Evolutionary conservation across 1,284 basidiomycete species (phyloP), one percentile per base, ranked within the genome.

Genomic region (Malassezia restricta): DNA sequence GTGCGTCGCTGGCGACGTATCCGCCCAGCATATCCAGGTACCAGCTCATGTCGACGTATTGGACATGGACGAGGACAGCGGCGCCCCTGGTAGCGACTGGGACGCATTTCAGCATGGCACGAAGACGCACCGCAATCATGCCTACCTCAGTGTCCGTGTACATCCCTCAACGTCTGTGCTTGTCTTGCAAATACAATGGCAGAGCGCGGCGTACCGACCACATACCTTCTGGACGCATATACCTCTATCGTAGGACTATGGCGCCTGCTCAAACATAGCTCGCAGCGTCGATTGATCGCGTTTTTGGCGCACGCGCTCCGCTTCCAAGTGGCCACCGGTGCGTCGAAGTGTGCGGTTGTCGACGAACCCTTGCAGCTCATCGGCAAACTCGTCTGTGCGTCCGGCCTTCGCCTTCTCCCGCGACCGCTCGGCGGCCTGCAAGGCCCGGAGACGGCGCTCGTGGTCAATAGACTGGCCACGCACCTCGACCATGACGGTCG

Each of bases 401-500:
- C 43, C 53, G 5, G 52, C 54, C 43, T 60, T 59, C 9, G 51
- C 48, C 49, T 65, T 68, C 32, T 64, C 61, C 9, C 70, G 58
- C 46, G 63, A 58, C n/a, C 59, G 48, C 46, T 73, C 70, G 1
- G 65, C 70, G 0, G 66, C 63, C 51, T 69, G 64, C 40, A 73
- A 43, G 20, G 70, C 70, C 14, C 65, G 59, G n/a, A 73, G 50
- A 1, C 70, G 64, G 44, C 66, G 68, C 39, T 68, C 70, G 43
- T 71, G 70, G 51, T 73, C 68, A 14, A 71, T 65, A 2, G 62
- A 53, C 48, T 71, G 68, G 30, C 61, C 59, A 20, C 66, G 64
- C 41, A 73, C 70, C 41, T 73, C 70, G 50, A 71, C 57, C 70
- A 73, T 71, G 17, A 73, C 70, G 20, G 70, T 70, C 32, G 54